Conservation (phyloP, 2,329 filamentous ascomycete genomes). For the Calonectria henricotiae region DNA sequence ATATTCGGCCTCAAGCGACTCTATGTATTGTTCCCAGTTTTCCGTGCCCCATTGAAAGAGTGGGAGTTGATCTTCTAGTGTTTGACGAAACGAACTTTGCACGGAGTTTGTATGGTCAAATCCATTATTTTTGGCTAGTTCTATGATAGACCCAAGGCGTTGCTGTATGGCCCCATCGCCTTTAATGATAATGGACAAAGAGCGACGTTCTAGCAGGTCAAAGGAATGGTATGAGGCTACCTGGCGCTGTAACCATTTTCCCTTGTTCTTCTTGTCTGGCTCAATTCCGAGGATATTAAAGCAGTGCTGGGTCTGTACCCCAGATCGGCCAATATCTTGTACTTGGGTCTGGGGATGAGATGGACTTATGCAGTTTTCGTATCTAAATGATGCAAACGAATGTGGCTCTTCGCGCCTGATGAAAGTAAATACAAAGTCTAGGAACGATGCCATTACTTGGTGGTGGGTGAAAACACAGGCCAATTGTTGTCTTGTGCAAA, state of each 20-base stretch:
- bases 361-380: background rate
- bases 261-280: background rate
- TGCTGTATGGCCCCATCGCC: background rate
- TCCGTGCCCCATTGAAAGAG: background rate
- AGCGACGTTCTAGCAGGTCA: background rate
- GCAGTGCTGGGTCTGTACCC: background rate
- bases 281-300: constrained; percentile 9
- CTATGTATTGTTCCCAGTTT: background rate
- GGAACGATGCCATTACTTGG: background rate
- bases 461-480: background rate
- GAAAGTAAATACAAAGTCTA: background rate
- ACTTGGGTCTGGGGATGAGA: background rate
- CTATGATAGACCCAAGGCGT: background rate
- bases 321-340: background rate
- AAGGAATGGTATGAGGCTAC: background rate
- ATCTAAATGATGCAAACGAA: background rate
- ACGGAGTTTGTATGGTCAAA: background rate
- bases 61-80: background rate
- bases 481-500: background rate
- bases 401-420: background rate
- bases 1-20: background rate
- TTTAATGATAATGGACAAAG: background rate
- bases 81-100: background rate
- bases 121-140: background rate
- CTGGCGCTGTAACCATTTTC: background rate